Evolutionary conservation across 257 asterid species (phyloP).

Genomic region (Haberlea rhodopensis): DNA sequence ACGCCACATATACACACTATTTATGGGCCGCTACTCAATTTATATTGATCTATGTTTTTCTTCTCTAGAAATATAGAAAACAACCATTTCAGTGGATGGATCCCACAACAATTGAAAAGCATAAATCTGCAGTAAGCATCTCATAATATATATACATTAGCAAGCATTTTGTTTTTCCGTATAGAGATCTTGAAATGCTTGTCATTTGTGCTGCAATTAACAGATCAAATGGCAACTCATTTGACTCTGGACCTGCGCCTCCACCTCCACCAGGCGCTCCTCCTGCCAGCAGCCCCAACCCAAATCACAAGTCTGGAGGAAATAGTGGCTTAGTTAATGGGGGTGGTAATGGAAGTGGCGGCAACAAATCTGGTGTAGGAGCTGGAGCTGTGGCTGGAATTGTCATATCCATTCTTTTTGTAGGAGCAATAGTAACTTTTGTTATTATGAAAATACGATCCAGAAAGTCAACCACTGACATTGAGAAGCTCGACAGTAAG

Average conservation of each 20-base stretch:
- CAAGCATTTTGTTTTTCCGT: background rate
- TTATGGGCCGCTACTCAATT: constrained; percentile 1
- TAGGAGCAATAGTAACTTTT: constrained; percentile 73
- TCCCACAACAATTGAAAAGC: constrained; percentile 69
- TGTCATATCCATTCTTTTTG: constrained; percentile 63
- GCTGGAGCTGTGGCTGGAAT: constrained; percentile 95
- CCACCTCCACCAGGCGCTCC: constrained; percentile 99
- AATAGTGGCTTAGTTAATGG: constrained; percentile 37
- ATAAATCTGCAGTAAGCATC: constrained; percentile 62
- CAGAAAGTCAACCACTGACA: constrained; percentile 50
- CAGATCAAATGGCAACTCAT: constrained; percentile 74
- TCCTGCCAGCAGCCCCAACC: constrained; percentile 57
- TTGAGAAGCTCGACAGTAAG: constrained; percentile 65
- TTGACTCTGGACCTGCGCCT: constrained; percentile 83
- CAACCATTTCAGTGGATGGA: constrained; percentile 86
- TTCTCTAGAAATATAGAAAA: constrained; percentile 74
- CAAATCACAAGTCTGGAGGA: constrained; percentile 50
- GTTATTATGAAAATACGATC: constrained; percentile 64
- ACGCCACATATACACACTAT: background rate
- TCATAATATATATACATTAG: background rate
- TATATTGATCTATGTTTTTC: background rate
- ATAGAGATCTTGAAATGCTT: constrained; percentile 10
- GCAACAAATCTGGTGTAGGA: constrained; percentile 64
- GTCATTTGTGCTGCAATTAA: constrained; percentile 20
- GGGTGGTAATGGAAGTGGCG: constrained; percentile 38